Evolutionary conservation across 352 stramenopile genomes (phyloP), one percentile per base, ranked within the genome.

Genomic region (Phytopythium aichiense): DNA sequence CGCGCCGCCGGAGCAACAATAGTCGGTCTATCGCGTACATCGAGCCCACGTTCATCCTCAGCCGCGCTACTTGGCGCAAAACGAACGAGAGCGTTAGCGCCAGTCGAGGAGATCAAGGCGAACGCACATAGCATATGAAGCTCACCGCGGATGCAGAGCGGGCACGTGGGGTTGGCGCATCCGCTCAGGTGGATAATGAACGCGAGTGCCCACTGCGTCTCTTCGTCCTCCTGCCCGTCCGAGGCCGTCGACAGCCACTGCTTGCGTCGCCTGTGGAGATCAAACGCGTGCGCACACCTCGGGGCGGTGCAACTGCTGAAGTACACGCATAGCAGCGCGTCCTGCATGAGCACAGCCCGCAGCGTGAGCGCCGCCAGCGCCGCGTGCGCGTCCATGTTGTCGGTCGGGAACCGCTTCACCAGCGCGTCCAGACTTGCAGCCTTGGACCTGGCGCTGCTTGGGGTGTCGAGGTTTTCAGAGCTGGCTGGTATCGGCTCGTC

Each of bases 261-360:
- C 43, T 79, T 81, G 58, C 65, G 79, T 38, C 81, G 72, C 18
- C 67, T 64, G 25, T 77, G 74, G 50, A 79, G 69, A 18, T 66
- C 55, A 8, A 71, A 37, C 7, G 67, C 54, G 42, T 63, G 64
- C n/a, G 58, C 56, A 52, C 75, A 84, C 12, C 15, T 22, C 8
- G 35, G 45, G 7, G 77, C 60, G 38, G 66, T 58, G 52, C 72
- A 81, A 53, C 76, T 76, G 9, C 61, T 55, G 35, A 69, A 71
- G 9, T 58, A 61, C 45, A 66, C 66, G 25, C 76, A 84, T 38
- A 76, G 64, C 8, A 81, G 63, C 35, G 73, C 76, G 63, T 84
- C 76, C 56, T 80, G 73, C 13, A 75, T 58, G 12, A 43, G 28
- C 56, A 81, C 63, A 11, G 71, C 73, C 28, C 60, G 23, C 58